These are phyloP conservation scores for Globomyces pollinis-pini DNA, from an alignment of 192 early-diverging fungal genomes.

Conservation along the genomic window DNA sequence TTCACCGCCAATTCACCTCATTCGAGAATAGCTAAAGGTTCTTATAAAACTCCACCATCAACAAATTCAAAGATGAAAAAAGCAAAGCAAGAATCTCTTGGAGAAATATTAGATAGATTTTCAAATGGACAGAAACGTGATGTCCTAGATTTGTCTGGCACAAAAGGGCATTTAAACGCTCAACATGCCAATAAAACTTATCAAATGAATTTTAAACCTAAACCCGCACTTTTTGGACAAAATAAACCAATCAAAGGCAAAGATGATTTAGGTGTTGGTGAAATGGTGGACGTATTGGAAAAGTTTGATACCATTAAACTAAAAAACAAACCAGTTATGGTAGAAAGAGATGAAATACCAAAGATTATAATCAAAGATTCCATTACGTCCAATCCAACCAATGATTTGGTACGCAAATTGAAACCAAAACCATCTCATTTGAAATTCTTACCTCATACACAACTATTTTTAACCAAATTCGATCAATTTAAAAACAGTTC, in stretches of 20 bases:
- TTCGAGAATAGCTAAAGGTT: neutral
- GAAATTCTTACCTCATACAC: neutral
- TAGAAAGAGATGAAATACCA: neutral
- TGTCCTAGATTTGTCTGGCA: neutral
- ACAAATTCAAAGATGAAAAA: neutral
- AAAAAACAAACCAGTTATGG: neutral
- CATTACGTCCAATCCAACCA: neutral
- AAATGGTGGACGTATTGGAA: slow-evolving; percentile 20
- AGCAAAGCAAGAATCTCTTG: slow-evolving; percentile 2
- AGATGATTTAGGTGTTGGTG: neutral
- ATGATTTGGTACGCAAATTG: neutral
- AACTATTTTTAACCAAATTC: neutral
- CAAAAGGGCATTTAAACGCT: slow-evolving; percentile 33
- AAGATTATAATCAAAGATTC: neutral
- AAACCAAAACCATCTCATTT: neutral
- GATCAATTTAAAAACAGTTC: slow-evolving; percentile 6
- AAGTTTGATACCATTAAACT: slow-evolving; percentile 33
- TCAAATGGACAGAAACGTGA: neutral
- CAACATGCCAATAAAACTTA: slow-evolving; percentile 23
- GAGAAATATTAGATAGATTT: slow-evolving; percentile 7
- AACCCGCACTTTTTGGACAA: neutral
- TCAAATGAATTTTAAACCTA: neutral
- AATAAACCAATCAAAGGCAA: neutral
- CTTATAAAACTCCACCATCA: neutral
- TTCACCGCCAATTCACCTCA: neutral